phyloP scores from a whole-genome alignment of 176 grass and related monocot species.

The bread wheat (Triticum aestivum) region DNA sequence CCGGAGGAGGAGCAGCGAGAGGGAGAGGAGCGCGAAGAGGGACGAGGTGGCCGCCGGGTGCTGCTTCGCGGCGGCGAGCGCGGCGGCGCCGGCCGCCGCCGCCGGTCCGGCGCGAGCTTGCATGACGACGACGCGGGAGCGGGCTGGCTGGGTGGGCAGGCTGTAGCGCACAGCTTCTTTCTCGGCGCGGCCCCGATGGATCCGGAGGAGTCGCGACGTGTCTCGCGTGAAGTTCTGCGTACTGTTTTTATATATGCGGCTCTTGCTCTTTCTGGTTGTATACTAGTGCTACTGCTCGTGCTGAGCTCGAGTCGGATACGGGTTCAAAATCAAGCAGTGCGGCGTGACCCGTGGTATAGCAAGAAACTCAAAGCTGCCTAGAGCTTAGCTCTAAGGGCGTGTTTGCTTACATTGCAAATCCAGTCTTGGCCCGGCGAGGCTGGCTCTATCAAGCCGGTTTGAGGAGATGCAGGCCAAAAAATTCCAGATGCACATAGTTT shows the following conservation, averaged over 20 bases:
- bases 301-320: not conserved
- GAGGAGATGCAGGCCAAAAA: too few relatives aligned
- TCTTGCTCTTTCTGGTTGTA: not conserved
- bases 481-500: too few relatives aligned
- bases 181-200: not conserved
- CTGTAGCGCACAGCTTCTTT: not conserved
- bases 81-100: not conserved
- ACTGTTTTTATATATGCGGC: not conserved
- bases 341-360: not conserved
- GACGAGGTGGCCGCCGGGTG: conserved; percentile 13
- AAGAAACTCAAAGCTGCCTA: not conserved
- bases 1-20: conserved; percentile 39
- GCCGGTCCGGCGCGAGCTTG: not conserved
- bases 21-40: conserved; percentile 37
- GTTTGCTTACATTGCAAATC: too few relatives aligned
- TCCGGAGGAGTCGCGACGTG: not conserved
- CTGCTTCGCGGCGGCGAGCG: conserved; percentile 35
- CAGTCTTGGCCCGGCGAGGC: too few relatives aligned
- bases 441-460: too few relatives aligned
- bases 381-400: too few relatives aligned
- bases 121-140: not conserved
- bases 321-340: not conserved
- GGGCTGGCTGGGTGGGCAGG: not conserved
- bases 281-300: not conserved
- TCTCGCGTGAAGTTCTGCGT: not conserved